Evolutionary conservation across 352 stramenopile species (phyloP).

Genomic region (Saprolegnia parasitica): DNA sequence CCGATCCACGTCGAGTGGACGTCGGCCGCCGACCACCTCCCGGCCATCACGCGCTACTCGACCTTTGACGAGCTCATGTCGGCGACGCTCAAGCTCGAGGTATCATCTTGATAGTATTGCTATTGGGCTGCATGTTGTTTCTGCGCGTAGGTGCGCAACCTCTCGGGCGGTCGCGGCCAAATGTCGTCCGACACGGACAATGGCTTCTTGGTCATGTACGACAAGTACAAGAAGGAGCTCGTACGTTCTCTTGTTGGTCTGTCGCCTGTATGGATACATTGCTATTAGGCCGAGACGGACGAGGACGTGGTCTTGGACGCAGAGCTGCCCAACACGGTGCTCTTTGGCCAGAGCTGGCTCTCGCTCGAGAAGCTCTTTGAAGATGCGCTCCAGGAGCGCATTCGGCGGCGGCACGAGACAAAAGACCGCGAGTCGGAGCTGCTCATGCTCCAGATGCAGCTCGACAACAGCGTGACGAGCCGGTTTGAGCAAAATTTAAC

Average conservation of each 20-base stretch:
- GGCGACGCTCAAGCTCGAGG: conserved; percentile 79
- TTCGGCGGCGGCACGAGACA: conserved; percentile 42
- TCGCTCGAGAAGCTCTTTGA: conserved; percentile 87
- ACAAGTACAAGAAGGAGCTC: conserved; percentile 82
- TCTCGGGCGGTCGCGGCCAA: conserved; percentile 73
- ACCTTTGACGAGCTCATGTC: conserved; percentile 90
- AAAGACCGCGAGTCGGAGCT: conserved; percentile 38
- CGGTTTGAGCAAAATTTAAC: conserved; percentile 84
- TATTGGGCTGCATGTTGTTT: not conserved
- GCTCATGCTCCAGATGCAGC: conserved; percentile 32
- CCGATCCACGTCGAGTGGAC: conserved; percentile 70
- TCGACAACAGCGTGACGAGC: conserved; percentile 74
- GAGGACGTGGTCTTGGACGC: conserved; percentile 64
- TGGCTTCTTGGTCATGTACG: conserved; percentile 71
- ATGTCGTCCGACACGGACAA: conserved; percentile 80
- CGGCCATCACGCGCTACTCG: conserved; percentile 80
- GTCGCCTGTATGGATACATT: not conserved
- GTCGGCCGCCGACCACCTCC: conserved; percentile 58
- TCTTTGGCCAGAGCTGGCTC: conserved; percentile 86
- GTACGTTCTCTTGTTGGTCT: conserved; percentile 31
- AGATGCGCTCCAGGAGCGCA: conserved; percentile 79
- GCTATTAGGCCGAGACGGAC: conserved; percentile 34
- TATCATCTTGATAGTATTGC: conserved; percentile 28
- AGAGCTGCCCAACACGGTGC: conserved; percentile 76
- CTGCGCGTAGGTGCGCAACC: conserved; percentile 56